A percentile compares a stretch with the other conserved stretches of the same genome.
phyloP scores from a whole-genome alignment of 306 rosid genomes.

The Castanea mollissima region DNA sequence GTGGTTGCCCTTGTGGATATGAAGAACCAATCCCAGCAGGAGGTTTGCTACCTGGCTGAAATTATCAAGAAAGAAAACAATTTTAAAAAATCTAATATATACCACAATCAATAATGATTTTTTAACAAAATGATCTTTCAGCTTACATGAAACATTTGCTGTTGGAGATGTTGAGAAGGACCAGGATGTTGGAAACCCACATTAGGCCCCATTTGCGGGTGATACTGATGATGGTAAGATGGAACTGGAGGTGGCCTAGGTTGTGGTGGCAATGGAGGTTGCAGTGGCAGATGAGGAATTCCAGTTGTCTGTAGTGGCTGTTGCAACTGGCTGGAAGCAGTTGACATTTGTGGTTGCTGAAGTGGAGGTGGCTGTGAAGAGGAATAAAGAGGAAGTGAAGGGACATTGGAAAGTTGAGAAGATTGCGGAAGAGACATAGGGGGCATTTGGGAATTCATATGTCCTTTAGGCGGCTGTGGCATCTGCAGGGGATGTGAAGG shows the following conservation, averaged over 20 bases:
- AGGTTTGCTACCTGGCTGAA: constrained; percentile 73
- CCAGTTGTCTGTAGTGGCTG: constrained; percentile 69
- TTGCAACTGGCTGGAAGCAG: constrained; percentile 59
- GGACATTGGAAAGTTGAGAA: constrained; percentile 64
- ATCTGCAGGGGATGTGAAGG: constrained; percentile 55
- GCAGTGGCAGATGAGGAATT: constrained; percentile 66
- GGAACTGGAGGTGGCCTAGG: constrained; percentile 61
- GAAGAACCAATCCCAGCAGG: constrained; percentile 60
- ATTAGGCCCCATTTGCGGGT: constrained; percentile 65
- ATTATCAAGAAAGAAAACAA: constrained; percentile 24
- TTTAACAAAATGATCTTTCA: constrained; percentile 24
- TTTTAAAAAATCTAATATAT: constrained; percentile 6
- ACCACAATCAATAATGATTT: constrained; percentile 2
- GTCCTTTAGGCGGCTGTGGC: constrained; percentile 73
- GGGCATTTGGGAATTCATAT: constrained; percentile 52
- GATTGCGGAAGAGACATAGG: constrained; percentile 56
- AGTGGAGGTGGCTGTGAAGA: constrained; percentile 60
- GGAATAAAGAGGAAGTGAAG: constrained; percentile 62
- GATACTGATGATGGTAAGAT: constrained; percentile 69
- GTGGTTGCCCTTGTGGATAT: constrained; percentile 63
- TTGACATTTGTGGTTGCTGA: constrained; percentile 64
- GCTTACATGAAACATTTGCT: constrained; percentile 86
- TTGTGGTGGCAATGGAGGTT: constrained; percentile 76
- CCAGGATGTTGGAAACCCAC: constrained; percentile 67
- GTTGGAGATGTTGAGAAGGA: constrained; percentile 70